Percentiles rank a stretch among this genome's conserved stretches.
Conservation (phyloP, 2,329 filamentous ascomycete genomes). For the Pseudocercospora macadamiae region DNA sequence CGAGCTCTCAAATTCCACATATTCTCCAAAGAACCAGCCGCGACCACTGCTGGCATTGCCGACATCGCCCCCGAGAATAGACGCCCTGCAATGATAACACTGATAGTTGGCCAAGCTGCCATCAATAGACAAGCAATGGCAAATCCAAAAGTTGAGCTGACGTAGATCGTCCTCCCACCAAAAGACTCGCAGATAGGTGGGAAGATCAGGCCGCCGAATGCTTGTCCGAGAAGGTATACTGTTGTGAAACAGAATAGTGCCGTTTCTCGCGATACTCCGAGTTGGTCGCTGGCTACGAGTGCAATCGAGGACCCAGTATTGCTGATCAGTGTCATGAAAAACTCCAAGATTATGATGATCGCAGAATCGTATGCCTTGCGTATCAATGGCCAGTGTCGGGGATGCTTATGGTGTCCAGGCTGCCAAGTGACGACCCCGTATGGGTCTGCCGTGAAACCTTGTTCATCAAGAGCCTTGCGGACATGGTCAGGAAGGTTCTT, state of each 20-base stretch:
- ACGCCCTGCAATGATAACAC: constrained; percentile 46
- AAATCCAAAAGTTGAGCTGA: constrained; percentile 39
- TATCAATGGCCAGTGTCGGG: constrained; percentile 19
- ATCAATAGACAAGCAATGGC: constrained; percentile 44
- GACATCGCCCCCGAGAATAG: constrained; percentile 51
- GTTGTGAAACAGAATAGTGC: constrained; percentile 29
- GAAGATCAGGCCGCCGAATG: constrained; percentile 43
- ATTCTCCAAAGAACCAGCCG: constrained; percentile 54
- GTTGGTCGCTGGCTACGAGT: constrained; percentile 18
- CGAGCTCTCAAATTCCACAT: constrained; percentile 43
- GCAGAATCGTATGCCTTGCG: constrained; percentile 23
- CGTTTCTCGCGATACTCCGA: constrained; percentile 20
- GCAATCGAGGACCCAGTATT: constrained; percentile 27
- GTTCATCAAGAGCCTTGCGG: neutral
- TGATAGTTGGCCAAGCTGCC: constrained; percentile 41
- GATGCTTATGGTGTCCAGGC: constrained; percentile 22
- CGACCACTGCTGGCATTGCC: constrained; percentile 52
- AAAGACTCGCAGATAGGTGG: constrained; percentile 45
- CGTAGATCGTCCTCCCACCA: constrained; percentile 42
- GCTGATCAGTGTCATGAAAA: constrained; percentile 26
- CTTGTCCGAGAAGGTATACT: constrained; percentile 31
- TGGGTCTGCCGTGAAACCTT: constrained; percentile 12
- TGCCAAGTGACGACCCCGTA: constrained; percentile 25
- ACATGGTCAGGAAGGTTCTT: neutral
- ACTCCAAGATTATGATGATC: constrained; percentile 25